Evolutionary conservation across 2,329 filamentous ascomycete species (phyloP).

Genomic region (Aspergillus piperis): DNA sequence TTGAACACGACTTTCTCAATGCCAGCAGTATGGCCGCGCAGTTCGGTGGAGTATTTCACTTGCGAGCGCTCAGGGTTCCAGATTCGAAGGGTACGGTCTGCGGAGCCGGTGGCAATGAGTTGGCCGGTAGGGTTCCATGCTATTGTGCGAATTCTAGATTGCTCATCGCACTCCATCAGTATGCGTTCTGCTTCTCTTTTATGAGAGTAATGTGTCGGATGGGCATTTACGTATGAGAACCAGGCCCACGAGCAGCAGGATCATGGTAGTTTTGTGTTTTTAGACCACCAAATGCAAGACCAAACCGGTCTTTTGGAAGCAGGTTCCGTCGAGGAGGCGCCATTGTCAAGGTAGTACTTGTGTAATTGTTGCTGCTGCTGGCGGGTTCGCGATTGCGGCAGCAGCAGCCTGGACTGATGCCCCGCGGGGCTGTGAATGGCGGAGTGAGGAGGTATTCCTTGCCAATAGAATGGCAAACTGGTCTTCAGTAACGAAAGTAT

Average conservation of each 20-base stretch:
- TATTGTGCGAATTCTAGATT: slow-evolving; percentile 69
- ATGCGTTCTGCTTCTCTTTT: neutral
- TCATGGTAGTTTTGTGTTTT: slow-evolving; percentile 74
- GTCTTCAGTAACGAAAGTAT: neutral
- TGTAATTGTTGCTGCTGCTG: slow-evolving; percentile 17
- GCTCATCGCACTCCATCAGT: slow-evolving; percentile 6
- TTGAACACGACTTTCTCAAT: slow-evolving; percentile 54
- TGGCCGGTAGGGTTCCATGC: slow-evolving; percentile 87
- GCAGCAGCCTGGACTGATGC: slow-evolving; percentile 21
- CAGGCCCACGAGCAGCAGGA: slow-evolving; percentile 55
- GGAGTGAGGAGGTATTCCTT: neutral
- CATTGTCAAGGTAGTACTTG: slow-evolving; percentile 30
- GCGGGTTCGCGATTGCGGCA: slow-evolving; percentile 18
- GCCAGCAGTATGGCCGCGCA: slow-evolving; percentile 49
- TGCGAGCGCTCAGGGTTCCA: slow-evolving; percentile 70
- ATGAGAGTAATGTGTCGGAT: slow-evolving; percentile 2
- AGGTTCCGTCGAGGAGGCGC: slow-evolving; percentile 43
- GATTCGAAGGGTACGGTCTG: slow-evolving; percentile 84
- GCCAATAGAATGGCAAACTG: neutral
- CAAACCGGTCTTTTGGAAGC: slow-evolving; percentile 67
- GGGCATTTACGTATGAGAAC: slow-evolving; percentile 58
- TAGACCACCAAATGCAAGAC: slow-evolving; percentile 64
- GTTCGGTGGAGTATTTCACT: slow-evolving; percentile 50
- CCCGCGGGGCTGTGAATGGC: slow-evolving; percentile 25
- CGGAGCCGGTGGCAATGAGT: slow-evolving; percentile 81